phyloP scores from a whole-genome alignment of 805 yeast species.

The Scheffersomyces lignosus region DNA sequence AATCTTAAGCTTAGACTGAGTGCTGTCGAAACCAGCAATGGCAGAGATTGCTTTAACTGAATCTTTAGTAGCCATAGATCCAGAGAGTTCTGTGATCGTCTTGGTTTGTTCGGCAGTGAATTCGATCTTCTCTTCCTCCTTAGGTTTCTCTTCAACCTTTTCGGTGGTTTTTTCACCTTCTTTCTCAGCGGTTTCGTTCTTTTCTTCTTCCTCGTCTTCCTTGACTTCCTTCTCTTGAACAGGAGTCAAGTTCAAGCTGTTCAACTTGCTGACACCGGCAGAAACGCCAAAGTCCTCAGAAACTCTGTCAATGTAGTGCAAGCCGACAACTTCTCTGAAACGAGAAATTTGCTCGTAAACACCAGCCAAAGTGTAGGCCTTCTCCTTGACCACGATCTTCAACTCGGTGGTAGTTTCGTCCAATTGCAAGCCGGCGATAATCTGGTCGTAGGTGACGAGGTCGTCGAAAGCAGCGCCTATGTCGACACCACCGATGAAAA shows the following conservation, averaged over 20 bases:
- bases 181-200: conserved; percentile 8
- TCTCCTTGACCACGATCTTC: conserved; percentile 48
- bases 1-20: conserved; percentile 30
- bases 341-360: conserved; percentile 63
- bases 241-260: conserved; percentile 38
- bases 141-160: conserved; percentile 6
- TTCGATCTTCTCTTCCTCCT: conserved; percentile 5
- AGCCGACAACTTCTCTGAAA: conserved; percentile 60
- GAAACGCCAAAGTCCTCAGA: conserved; percentile 41
- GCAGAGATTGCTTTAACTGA: conserved; percentile 16
- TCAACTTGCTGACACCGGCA: conserved; percentile 54
- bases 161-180: conserved; percentile 13
- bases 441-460: conserved; percentile 19
- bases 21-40: conserved; percentile 30
- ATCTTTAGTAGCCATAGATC: no score
- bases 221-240: conserved; percentile 14
- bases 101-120: conserved; percentile 7
- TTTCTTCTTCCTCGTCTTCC: conserved; percentile 11
- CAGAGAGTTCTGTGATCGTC: no score
- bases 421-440: conserved; percentile 19
- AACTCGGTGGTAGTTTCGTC: conserved; percentile 28
- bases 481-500: conserved; percentile 37
- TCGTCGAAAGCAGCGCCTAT: conserved; percentile 27
- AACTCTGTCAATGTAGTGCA: conserved; percentile 47
- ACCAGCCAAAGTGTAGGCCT: conserved; percentile 58